Percentiles rank a stretch among this genome's conserved stretches.
phyloP scores from a whole-genome alignment of 345 rosid species.

The Eucalyptus erythrocorys region DNA sequence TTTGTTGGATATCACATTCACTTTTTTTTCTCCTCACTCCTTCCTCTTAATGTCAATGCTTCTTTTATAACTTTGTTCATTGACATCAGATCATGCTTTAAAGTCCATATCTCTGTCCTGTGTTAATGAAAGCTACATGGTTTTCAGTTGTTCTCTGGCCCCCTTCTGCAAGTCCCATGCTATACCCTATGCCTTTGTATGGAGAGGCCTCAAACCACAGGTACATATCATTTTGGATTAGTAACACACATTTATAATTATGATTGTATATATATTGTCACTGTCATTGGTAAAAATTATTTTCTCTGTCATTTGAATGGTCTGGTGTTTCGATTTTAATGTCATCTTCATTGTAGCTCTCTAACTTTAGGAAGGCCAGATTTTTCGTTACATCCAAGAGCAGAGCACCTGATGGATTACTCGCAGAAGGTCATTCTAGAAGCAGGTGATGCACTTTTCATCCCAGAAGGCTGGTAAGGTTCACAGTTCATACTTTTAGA shows the following conservation, averaged over 20 bases:
- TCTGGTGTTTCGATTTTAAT: not conserved
- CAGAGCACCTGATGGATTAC: slow-evolving; percentile 33
- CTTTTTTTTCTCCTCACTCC: not conserved
- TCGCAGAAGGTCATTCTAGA: slow-evolving; percentile 61
- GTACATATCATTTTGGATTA: slow-evolving; percentile 19
- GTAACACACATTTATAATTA: not conserved
- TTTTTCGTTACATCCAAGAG: slow-evolving; percentile 63
- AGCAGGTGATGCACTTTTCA: slow-evolving; percentile 90
- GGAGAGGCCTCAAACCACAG: slow-evolving; percentile 97
- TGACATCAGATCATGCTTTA: not conserved
- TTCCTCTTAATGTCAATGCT: not conserved
- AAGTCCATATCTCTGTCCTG: not conserved
- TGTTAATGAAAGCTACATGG: not conserved
- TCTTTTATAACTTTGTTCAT: not conserved
- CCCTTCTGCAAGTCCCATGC: slow-evolving; percentile 75
- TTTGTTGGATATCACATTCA: not conserved
- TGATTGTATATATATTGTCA: not conserved
- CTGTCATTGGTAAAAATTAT: not conserved
- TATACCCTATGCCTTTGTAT: slow-evolving; percentile 80
- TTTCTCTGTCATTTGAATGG: not conserved
- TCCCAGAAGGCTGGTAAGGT: slow-evolving; percentile 97
- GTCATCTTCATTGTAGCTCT: slow-evolving; percentile 31
- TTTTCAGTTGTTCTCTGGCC: slow-evolving; percentile 79
- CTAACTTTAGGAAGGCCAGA: slow-evolving; percentile 57
- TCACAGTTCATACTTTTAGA: not conserved